These are phyloP conservation scores for Populus ilicifolia DNA, from an alignment of 345 rosid genomes.

Conservation along the genomic window DNA sequence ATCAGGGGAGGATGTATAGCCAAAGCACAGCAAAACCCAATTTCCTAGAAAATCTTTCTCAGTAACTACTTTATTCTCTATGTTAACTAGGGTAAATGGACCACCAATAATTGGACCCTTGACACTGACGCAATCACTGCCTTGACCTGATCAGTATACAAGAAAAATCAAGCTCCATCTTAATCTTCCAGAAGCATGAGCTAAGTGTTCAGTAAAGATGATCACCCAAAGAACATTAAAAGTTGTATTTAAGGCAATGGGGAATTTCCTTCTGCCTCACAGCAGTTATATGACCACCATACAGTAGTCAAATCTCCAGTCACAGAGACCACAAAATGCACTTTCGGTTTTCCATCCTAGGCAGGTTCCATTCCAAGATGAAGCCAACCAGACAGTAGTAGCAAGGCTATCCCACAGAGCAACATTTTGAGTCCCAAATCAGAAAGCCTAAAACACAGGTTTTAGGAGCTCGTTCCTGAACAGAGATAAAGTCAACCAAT, in stretches of 20 bases:
- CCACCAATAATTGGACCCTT: constrained; percentile 77
- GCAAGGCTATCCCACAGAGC: neutral
- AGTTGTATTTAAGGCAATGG: too few relatives aligned
- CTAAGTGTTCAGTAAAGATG: neutral
- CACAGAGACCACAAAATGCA: neutral
- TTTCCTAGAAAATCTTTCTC: constrained; percentile 58
- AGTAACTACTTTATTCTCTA: constrained; percentile 48
- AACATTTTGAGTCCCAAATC: neutral
- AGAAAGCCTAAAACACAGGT: neutral
- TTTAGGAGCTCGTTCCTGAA: too few relatives aligned
- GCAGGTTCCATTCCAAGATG: neutral
- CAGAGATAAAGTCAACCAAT: too few relatives aligned
- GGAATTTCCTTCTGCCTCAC: too few relatives aligned
- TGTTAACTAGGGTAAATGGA: constrained; percentile 61
- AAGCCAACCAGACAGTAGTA: neutral
- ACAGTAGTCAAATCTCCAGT: neutral
- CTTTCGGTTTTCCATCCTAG: neutral
- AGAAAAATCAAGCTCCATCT: neutral
- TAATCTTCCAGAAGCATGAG: neutral
- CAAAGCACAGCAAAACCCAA: constrained; percentile 84
- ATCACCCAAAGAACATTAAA: neutral
- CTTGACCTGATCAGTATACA: constrained; percentile 39
- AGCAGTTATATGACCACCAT: neutral
- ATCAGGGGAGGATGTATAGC: constrained; percentile 92
- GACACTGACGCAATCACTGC: constrained; percentile 18